These are phyloP conservation scores for Calonectria leucothoes DNA, from an alignment of 2,329 filamentous ascomycete genomes.

Conservation along the genomic window DNA sequence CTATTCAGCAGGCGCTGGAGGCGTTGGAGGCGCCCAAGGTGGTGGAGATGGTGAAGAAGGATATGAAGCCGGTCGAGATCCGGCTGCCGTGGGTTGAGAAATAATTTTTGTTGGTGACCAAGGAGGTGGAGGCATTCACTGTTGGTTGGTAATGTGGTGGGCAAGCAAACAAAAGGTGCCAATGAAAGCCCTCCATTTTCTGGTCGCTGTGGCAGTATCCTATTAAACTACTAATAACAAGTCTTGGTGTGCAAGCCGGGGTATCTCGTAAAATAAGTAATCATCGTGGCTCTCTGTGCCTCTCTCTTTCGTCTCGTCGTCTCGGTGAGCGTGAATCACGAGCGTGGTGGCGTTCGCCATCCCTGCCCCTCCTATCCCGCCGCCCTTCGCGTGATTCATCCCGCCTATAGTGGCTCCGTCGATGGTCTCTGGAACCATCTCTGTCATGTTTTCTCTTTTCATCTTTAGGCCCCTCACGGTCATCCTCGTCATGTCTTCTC, in stretches of 20 bases:
- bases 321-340: constrained; percentile 31
- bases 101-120: neutral
- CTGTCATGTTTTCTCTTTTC: constrained; percentile 12
- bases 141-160: constrained; percentile 9
- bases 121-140: neutral
- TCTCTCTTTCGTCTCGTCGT: constrained; percentile 15
- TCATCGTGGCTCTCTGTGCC: constrained; percentile 18
- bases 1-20: constrained; percentile 65
- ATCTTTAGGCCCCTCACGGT: constrained; percentile 21
- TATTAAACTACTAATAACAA: neutral
- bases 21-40: constrained; percentile 64
- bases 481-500: constrained; percentile 14
- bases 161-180: neutral
- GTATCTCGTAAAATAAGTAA: constrained; percentile 29
- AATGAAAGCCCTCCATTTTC: neutral
- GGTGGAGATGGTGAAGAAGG: constrained; percentile 58
- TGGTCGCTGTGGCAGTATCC: neutral
- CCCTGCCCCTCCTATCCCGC: constrained; percentile 17
- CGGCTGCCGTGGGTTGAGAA: constrained; percentile 60
- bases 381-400: neutral
- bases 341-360: constrained; percentile 24
- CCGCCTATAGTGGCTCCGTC: constrained; percentile 2
- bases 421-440: neutral
- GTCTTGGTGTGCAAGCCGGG: constrained; percentile 1
- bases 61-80: constrained; percentile 65